Conservation (phyloP, 1,139 yeast genomes). For the Hanseniaspora uvarum region DNA sequence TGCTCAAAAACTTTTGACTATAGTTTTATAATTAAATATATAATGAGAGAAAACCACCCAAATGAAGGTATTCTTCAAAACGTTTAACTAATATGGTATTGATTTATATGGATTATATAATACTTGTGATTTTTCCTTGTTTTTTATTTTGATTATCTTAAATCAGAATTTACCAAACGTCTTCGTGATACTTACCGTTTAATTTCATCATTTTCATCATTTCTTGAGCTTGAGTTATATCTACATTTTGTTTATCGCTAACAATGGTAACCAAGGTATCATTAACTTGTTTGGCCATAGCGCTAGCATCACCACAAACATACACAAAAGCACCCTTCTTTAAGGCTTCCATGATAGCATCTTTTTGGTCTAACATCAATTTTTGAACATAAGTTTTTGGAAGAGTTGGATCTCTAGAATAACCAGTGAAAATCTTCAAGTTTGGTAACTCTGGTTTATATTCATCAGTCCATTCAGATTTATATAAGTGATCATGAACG, state of each 20-base stretch:
- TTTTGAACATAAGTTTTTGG: constrained; percentile 85
- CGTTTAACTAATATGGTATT: too few relatives aligned
- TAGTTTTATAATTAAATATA: constrained; percentile 2
- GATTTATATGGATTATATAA: too few relatives aligned
- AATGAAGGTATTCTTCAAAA: too few relatives aligned
- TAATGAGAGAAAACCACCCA: background rate
- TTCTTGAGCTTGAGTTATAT: constrained; percentile 62
- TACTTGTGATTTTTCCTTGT: too few relatives aligned
- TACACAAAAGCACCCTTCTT: constrained; percentile 75
- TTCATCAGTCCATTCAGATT: constrained; percentile 67
- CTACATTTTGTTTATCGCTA: constrained; percentile 41
- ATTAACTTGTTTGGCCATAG: constrained; percentile 96
- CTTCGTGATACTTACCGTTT: constrained; percentile 89
- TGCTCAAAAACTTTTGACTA: constrained; percentile 2
- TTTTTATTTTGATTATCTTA: too few relatives aligned
- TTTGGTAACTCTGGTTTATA: constrained; percentile 50
- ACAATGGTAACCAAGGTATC: constrained; percentile 55
- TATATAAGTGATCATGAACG: constrained; percentile 67
- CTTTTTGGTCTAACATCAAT: constrained; percentile 47
- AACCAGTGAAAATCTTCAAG: constrained; percentile 71
- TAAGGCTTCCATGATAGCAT: constrained; percentile 50
- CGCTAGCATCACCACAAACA: constrained; percentile 94
- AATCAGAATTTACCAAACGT: constrained; percentile 63
- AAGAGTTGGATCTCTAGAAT: constrained; percentile 58
- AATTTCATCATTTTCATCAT: constrained; percentile 70